A percentile compares a stretch with the other conserved stretches of the same genome.
Conservation (phyloP, 1,284 basidiomycete species). For the Singerocomus rubriflavus region DNA sequence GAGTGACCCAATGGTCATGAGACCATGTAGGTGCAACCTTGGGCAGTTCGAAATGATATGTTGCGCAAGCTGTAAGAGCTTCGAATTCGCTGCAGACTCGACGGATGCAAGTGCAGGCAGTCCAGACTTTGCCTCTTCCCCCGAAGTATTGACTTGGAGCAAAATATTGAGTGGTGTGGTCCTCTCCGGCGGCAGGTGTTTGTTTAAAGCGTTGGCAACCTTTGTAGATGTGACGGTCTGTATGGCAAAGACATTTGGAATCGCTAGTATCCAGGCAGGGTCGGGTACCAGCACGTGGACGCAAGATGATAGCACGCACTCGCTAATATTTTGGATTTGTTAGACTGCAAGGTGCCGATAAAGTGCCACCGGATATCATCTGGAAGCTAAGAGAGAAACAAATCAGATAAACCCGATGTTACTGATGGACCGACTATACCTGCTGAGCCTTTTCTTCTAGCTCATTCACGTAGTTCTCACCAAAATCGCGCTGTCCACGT, state of each 20-base stretch:
- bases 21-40: slow-evolving; percentile 70
- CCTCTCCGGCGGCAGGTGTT: slow-evolving; percentile 58
- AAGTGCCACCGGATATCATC: slow-evolving; percentile 93
- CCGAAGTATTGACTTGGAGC: slow-evolving; percentile 93
- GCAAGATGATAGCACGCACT: slow-evolving; percentile 40
- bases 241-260: slow-evolving; percentile 86
- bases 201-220: slow-evolving; percentile 82
- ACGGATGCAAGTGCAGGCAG: slow-evolving; percentile 50
- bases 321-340: slow-evolving; percentile 91
- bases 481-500: slow-evolving; percentile 85
- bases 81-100: slow-evolving; percentile 33
- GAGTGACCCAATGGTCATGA: slow-evolving; percentile 96
- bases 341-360: slow-evolving; percentile 92
- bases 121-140: slow-evolving; percentile 88
- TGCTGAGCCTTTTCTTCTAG: slow-evolving; percentile 83
- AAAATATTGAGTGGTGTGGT: slow-evolving; percentile 58
- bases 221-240: slow-evolving; percentile 91
- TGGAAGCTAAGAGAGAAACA: slow-evolving; percentile 57
- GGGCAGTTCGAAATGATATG: slow-evolving; percentile 77
- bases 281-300: slow-evolving; percentile 3
- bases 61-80: slow-evolving; percentile 65
- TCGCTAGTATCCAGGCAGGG: slow-evolving; percentile 46
- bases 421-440: slow-evolving; percentile 42
- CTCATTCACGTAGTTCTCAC: slow-evolving; percentile 98
- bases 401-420: not conserved